These are phyloP conservation scores for Yamadazyma diddensiae DNA, from an alignment of 1,139 yeast genomes.

Conservation along the genomic window DNA sequence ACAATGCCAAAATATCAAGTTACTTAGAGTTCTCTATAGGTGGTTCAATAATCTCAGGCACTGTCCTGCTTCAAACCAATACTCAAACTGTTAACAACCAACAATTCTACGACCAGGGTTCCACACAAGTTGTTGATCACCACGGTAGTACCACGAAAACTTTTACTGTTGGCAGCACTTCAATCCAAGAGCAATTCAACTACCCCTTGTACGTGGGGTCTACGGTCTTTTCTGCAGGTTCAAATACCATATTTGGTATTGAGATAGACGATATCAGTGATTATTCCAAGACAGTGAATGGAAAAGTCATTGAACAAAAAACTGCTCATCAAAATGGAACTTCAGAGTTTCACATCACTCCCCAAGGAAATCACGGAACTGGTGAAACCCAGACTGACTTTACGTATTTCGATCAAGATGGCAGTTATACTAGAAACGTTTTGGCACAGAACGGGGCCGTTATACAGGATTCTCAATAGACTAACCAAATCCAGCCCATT, in stretches of 20 bases:
- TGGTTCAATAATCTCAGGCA: constrained; percentile 18
- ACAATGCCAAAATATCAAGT: constrained; percentile 25
- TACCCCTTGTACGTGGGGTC: constrained; percentile 8
- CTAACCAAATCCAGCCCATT: constrained; percentile 82
- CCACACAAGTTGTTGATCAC: constrained; percentile 5
- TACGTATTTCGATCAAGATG: constrained; percentile 20
- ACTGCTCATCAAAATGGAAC: constrained; percentile 41
- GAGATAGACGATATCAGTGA: constrained; percentile 2
- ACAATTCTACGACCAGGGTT: not conserved
- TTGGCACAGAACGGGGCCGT: constrained; percentile 38
- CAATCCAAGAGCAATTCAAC: not conserved
- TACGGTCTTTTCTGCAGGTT: constrained; percentile 19
- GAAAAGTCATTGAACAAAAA: not conserved
- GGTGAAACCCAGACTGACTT: constrained; percentile 43
- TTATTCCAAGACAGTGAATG: not conserved
- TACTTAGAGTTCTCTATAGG: constrained; percentile 14
- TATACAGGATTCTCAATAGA: constrained; percentile 20
- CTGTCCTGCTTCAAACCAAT: constrained; percentile 1
- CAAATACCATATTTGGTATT: constrained; percentile 7
- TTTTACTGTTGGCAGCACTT: not conserved
- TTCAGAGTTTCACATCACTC: constrained; percentile 42
- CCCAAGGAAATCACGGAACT: constrained; percentile 50
- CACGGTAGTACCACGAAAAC: constrained; percentile 1
- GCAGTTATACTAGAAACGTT: constrained; percentile 36
- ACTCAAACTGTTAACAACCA: constrained; percentile 7